Evolutionary conservation across 805 yeast species (phyloP), one percentile per base, ranked within the genome.

Genomic region (Lipomyces anomalus): DNA sequence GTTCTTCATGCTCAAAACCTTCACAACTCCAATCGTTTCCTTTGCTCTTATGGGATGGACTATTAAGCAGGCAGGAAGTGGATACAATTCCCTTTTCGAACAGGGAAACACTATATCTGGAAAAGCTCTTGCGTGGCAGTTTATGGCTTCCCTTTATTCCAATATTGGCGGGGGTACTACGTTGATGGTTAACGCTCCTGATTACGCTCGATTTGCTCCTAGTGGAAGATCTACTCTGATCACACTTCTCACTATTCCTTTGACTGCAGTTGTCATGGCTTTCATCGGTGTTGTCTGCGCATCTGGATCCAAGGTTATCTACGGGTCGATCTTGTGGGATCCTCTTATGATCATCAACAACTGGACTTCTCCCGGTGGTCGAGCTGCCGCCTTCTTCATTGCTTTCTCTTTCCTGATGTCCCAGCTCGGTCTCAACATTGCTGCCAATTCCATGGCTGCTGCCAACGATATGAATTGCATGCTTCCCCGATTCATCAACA

Each of bases 391-490:
- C 1, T 74, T 75, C 57, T 75, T 71, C 50, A 62, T 66, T 6
- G 60, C 68, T 1, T 47, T 63, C 18, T 58, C 63, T 1, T 68
- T 68, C 52, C 49, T 62, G 32, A 40, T 63, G 4, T 61, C 69
- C n/a, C 69, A 67, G 35, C 32, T 67, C 16, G 62, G 68, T 6
- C 57, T 66, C 38, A 69, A 69, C 48, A 57, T 63, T 1, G 63
- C 70, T 38, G 75, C 68, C 28, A 71, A 71, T 48, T 70, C 73
- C 34, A 62, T 69, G 35, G 65, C 74, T 38, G 75, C 74, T 9
- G 78, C 76, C 16, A 75, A 73, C 65, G 79, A 74, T 49, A 53
- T 75, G 52, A 69, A 75, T 22, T 78, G 73, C 44, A 53, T 75
- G 48, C 63, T 67, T 40, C 77, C 77, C 16, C 61, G 63, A 44